phyloP scores from a whole-genome alignment of 2,329 filamentous ascomycete species.

The Exophiala alcalophila region DNA sequence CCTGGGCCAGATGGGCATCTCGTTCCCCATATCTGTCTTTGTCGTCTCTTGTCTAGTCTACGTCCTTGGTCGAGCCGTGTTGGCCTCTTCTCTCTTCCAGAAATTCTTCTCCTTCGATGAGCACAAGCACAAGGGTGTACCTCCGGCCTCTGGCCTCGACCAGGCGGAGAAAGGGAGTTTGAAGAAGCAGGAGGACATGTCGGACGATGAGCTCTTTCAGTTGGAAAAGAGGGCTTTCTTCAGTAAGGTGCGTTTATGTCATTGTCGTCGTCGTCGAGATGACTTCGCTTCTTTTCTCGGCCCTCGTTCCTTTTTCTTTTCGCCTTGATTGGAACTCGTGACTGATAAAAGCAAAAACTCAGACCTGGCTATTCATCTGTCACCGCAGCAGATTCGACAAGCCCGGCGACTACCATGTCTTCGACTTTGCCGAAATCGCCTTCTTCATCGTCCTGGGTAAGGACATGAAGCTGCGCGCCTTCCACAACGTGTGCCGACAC shows the following conservation, averaged over 20 bases:
- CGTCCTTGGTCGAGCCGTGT: constrained; percentile 13
- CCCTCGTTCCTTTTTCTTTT: too few species aligned
- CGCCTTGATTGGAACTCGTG: neutral
- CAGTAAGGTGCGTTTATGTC: too few species aligned
- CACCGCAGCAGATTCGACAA: constrained; percentile 48
- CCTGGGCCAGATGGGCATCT: too few species aligned
- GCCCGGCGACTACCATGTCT: constrained; percentile 57
- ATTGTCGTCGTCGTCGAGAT: too few species aligned
- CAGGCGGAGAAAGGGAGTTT: constrained; percentile 22
- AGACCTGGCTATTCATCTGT: constrained; percentile 38
- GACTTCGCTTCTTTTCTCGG: constrained; percentile 55
- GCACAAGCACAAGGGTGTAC: constrained; percentile 1
- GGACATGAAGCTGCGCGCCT: constrained; percentile 54
- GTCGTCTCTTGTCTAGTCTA: constrained; percentile 18
- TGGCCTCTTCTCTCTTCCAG: constrained; percentile 7
- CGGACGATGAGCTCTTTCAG: constrained; percentile 42
- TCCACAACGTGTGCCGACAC: constrained; percentile 63
- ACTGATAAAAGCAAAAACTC: too few species aligned
- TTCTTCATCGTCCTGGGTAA: constrained; percentile 55
- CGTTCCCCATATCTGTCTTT: constrained; percentile 17
- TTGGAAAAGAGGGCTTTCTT: constrained; percentile 52
- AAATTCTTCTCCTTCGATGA: neutral
- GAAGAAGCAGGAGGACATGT: constrained; percentile 13
- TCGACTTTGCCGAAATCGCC: constrained; percentile 54
- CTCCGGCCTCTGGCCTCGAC: constrained; percentile 14